Percentiles rank a stretch among this genome's conserved stretches.
These are phyloP conservation scores for Coprinopsis cinerea DNA, from an alignment of 768 basidiomycete genomes.

Conservation along the genomic window DNA sequence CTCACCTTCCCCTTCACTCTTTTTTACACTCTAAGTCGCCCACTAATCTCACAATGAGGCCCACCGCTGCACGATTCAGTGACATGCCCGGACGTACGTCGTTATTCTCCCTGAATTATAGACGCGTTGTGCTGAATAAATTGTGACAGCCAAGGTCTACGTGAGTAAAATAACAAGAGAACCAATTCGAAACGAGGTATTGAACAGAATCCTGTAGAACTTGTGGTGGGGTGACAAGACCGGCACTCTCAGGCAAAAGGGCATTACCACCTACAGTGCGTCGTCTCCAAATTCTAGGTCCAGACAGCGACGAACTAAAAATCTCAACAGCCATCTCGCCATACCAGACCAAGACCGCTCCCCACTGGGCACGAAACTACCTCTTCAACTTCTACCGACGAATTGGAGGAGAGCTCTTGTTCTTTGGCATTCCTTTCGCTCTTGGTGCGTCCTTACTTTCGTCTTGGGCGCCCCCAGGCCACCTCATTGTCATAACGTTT, in stretches of 20 bases:
- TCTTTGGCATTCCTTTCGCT: slow-evolving; percentile 74
- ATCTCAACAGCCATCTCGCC: slow-evolving; percentile 67
- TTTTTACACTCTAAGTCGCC: slow-evolving; percentile 15
- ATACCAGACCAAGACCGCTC: slow-evolving; percentile 68
- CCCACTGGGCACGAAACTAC: slow-evolving; percentile 66
- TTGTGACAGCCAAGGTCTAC: slow-evolving; percentile 63
- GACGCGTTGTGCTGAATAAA: slow-evolving; percentile 4
- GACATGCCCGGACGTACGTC: slow-evolving; percentile 84
- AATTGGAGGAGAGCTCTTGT: slow-evolving; percentile 64
- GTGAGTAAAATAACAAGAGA: slow-evolving; percentile 42
- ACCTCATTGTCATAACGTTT: not conserved
- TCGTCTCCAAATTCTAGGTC: slow-evolving; percentile 14
- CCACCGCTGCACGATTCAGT: slow-evolving; percentile 50
- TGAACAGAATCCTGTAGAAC: slow-evolving; percentile 38
- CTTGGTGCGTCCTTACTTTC: slow-evolving; percentile 50
- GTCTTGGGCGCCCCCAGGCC: not conserved
- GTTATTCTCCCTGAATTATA: not conserved
- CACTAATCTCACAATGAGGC: slow-evolving; percentile 45
- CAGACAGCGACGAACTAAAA: slow-evolving; percentile 1
- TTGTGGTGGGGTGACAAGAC: slow-evolving; percentile 87
- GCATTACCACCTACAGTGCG: slow-evolving; percentile 79
- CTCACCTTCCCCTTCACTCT: slow-evolving; percentile 14
- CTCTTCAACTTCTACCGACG: slow-evolving; percentile 85
- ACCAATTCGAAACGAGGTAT: not conserved
- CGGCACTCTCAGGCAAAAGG: slow-evolving; percentile 62